Evolutionary conservation across 208 protist genomes (phyloP).

Genomic region (Leishmania tropica): DNA sequence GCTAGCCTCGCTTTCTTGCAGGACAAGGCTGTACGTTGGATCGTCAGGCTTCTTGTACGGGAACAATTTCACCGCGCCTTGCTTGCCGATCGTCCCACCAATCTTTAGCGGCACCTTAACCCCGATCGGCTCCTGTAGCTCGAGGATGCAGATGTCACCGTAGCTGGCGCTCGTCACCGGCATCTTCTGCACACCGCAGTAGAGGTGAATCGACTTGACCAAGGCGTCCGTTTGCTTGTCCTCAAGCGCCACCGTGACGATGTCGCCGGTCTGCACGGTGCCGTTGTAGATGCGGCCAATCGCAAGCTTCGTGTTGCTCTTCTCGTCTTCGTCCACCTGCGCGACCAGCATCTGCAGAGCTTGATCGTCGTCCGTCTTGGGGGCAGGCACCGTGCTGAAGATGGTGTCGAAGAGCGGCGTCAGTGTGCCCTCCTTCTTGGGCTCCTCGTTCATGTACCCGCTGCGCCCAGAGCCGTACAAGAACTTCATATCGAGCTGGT

Average conservation of each 20-base stretch:
- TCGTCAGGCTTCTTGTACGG: constrained; percentile 94
- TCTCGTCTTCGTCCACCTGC: constrained; percentile 92
- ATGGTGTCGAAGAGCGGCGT: constrained; percentile 96
- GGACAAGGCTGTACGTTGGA: constrained; percentile 93
- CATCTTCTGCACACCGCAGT: constrained; percentile 82
- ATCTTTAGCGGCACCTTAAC: constrained; percentile 91
- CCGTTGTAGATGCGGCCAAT: constrained; percentile 94
- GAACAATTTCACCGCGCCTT: constrained; percentile 68
- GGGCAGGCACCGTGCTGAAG: constrained; percentile 83
- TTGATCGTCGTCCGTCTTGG: constrained; percentile 40
- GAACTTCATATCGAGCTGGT: constrained; percentile 96
- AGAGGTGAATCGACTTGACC: constrained; percentile 86
- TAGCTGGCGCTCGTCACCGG: constrained; percentile 61
- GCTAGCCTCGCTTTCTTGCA: constrained; percentile 90
- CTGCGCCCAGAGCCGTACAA: constrained; percentile 94
- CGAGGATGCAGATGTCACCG: constrained; percentile 88
- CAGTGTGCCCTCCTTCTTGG: constrained; percentile 76
- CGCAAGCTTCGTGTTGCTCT: constrained; percentile 81
- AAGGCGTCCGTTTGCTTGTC: constrained; percentile 85
- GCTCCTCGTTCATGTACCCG: constrained; percentile 91
- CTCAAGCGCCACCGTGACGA: constrained; percentile 86
- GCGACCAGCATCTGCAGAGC: constrained; percentile 96
- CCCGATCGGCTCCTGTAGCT: constrained; percentile 83
- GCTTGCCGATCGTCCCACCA: constrained; percentile 79
- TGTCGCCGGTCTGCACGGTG: constrained; percentile 81